Evolutionary conservation across 345 rosid species (phyloP).

Genomic region (Murraya paniculata): DNA sequence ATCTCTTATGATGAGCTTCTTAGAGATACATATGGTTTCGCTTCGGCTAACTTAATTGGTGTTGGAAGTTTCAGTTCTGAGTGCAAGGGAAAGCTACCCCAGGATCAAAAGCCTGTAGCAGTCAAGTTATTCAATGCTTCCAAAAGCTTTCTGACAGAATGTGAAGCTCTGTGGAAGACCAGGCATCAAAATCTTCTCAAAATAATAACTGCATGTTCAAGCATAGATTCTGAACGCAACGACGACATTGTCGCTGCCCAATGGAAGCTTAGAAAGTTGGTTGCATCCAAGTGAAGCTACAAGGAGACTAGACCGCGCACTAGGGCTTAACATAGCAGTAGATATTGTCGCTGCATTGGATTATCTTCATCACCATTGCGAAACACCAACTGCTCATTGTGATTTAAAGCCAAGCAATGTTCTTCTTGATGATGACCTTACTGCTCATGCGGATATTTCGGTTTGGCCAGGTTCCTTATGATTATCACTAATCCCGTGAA

Average conservation of each 20-base stretch:
- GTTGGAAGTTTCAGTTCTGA: conserved; percentile 25
- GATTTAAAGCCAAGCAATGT: conserved; percentile 31
- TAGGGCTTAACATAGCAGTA: conserved; percentile 13
- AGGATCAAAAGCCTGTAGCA: not conserved
- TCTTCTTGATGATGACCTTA: conserved; percentile 25
- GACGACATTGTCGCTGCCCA: conserved; percentile 19
- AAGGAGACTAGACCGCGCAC: not conserved
- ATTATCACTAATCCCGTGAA: not conserved
- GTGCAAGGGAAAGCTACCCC: conserved; percentile 20
- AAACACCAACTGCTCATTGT: conserved; percentile 16
- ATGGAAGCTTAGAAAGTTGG: conserved; percentile 21
- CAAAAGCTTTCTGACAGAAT: conserved; percentile 25
- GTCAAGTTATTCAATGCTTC: conserved; percentile 24
- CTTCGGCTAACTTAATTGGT: conserved; percentile 15
- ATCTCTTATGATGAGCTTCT: conserved; percentile 11
- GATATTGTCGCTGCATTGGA: conserved; percentile 28
- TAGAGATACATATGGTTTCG: conserved; percentile 14
- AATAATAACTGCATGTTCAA: conserved; percentile 18
- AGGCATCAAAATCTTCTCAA: conserved; percentile 20
- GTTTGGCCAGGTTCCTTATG: conserved; percentile 22
- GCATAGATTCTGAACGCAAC: conserved; percentile 16
- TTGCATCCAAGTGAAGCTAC: conserved; percentile 15
- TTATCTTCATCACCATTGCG: conserved; percentile 23
- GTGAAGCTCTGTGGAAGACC: conserved; percentile 8
- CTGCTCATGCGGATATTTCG: conserved; percentile 28